These are phyloP conservation scores for Melanogaster broomeanus DNA, from an alignment of 768 basidiomycete species.

Conservation along the genomic window DNA sequence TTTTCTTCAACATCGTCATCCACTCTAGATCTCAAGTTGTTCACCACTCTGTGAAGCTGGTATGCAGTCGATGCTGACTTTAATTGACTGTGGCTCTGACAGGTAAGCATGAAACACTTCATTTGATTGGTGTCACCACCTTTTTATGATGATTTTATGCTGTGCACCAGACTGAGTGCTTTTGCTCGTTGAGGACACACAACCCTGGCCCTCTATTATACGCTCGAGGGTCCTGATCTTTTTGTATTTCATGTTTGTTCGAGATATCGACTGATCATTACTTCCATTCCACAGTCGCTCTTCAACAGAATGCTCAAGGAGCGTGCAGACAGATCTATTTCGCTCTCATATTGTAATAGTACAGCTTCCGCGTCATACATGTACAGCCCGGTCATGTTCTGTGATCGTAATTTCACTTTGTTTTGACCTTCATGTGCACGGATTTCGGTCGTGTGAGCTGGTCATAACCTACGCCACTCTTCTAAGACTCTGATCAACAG, in stretches of 20 bases:
- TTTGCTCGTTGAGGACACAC: conserved; percentile 33
- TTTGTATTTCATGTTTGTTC: neutral
- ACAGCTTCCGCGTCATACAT: too few species aligned
- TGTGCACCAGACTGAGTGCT: conserved; percentile 40
- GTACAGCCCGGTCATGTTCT: neutral
- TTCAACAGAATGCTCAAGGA: neutral
- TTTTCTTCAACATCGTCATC: too few species aligned
- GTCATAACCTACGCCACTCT: conserved; percentile 66
- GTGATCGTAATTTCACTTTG: conserved; percentile 19
- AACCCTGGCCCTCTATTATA: conserved; percentile 34
- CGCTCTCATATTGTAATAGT: neutral
- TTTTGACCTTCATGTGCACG: conserved; percentile 82
- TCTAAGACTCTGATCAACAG: conserved; percentile 1
- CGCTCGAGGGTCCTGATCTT: conserved; percentile 36
- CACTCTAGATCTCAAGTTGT: too few species aligned
- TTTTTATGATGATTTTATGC: conserved; percentile 34
- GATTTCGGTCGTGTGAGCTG: conserved; percentile 81
- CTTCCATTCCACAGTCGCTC: neutral
- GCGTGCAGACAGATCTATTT: neutral
- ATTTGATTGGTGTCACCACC: neutral
- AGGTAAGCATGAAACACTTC: conserved; percentile 2
- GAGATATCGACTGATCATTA: conserved; percentile 1
- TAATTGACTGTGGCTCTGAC: neutral
- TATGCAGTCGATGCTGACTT: too few species aligned
- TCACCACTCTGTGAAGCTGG: too few species aligned